These are phyloP conservation scores for Kodamaea derodonti DNA, from an alignment of 1,139 yeast species.

Conservation along the genomic window DNA sequence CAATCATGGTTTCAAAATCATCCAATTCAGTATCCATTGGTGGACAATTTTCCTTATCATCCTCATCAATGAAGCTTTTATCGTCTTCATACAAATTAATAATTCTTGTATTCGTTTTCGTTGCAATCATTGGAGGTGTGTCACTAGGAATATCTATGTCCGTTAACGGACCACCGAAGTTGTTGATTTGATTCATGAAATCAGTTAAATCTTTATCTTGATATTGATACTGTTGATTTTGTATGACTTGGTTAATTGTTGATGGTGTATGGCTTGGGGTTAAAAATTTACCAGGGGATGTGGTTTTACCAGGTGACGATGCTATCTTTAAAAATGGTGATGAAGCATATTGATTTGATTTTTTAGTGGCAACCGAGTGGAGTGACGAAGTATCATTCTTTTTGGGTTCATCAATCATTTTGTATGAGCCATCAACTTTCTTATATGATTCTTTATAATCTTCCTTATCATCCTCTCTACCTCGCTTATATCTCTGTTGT, in stretches of 20 bases:
- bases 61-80: conserved; percentile 33
- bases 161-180: conserved; percentile 51
- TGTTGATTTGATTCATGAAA: conserved; percentile 45
- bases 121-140: conserved; percentile 50
- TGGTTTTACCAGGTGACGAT: conserved; percentile 24
- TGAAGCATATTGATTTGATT: conserved; percentile 19
- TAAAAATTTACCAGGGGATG: conserved; percentile 20
- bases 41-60: conserved; percentile 44
- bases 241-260: conserved; percentile 22
- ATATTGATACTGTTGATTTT: conserved; percentile 6
- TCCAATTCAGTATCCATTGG: conserved; percentile 26
- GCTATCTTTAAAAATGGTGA: background rate
- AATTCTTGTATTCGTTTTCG: conserved; percentile 44
- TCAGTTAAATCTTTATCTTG: conserved; percentile 37
- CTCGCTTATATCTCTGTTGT: conserved; percentile 42
- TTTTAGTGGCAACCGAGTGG: conserved; percentile 24
- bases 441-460: conserved; percentile 10
- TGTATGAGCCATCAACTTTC: conserved; percentile 2
- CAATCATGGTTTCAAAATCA: conserved; percentile 39
- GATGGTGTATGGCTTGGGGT: conserved; percentile 11
- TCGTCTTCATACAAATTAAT: conserved; percentile 37
- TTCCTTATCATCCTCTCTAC: conserved; percentile 19
- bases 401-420: conserved; percentile 16
- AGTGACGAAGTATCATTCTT: conserved; percentile 35
- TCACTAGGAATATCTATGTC: conserved; percentile 49